These are phyloP conservation scores for Cercospora brassicicola DNA, from an alignment of 2,329 filamentous ascomycete species.

Conservation along the genomic window DNA sequence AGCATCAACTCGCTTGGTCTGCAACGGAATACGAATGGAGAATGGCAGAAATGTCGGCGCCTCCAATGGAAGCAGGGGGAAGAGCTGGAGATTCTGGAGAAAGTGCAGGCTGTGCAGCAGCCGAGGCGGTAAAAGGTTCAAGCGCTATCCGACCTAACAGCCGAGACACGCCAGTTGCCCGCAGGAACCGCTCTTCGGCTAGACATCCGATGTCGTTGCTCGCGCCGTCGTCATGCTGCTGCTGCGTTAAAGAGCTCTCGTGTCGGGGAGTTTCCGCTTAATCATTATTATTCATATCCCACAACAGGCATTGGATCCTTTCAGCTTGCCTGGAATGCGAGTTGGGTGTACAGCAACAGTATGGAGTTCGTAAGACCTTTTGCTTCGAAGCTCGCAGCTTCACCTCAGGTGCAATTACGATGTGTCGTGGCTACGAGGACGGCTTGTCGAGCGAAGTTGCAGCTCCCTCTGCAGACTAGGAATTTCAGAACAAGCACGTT, in stretches of 20 bases:
- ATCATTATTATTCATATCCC: background rate
- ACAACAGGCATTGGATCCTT: background rate
- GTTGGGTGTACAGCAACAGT: background rate
- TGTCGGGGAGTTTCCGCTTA: background rate
- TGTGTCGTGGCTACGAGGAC: conserved; percentile 21
- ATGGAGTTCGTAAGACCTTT: conserved; percentile 30
- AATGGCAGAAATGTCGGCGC: background rate
- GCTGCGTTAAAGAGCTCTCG: background rate
- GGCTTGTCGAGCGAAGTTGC: conserved; percentile 23
- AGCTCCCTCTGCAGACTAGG: conserved; percentile 23
- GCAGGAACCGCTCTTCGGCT: background rate
- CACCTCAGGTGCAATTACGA: conserved; percentile 24
- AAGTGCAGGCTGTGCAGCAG: background rate
- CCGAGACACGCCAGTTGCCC: background rate
- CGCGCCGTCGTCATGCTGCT: background rate
- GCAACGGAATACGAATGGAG: background rate
- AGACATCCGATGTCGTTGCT: background rate
- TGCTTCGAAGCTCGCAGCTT: conserved; percentile 24
- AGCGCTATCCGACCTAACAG: background rate
- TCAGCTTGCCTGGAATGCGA: background rate
- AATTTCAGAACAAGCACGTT: conserved; percentile 29
- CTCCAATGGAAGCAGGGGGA: background rate
- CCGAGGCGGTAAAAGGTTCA: background rate
- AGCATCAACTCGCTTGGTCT: background rate
- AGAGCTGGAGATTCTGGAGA: background rate